Base-by-base conservation (phyloP, 331 rosid genomes). In the Saraca asoca region DNA sequence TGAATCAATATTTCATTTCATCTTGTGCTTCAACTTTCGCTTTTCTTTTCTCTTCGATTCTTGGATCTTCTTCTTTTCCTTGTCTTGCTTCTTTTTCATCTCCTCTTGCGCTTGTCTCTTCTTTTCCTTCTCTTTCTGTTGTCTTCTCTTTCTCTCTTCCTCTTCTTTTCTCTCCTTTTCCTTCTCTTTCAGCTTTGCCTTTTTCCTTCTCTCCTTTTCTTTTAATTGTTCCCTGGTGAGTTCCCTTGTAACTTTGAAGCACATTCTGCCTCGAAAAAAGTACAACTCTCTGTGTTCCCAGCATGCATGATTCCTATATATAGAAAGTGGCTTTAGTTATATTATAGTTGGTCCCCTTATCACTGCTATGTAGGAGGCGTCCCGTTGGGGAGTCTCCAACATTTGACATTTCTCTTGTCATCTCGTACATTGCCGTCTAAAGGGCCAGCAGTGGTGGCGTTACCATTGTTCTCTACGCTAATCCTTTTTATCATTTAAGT, bases 201-300 rank as follows among this genome's bases (percentile, higher is more conserved):
- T 79, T 43, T 42, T 75, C 54, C 54, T 63, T 76, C 42, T 76
- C 48, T 69, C 78, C 7, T 51, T 79, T 79, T 86, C 80, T 67
- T 74, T 80, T 49, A 59, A 24, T 53, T 82, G 90, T 44, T 82
- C 74, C 68, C 60, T 75, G 0, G 72, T 82, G 15, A 72, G 61
- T 41, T 84, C 74, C 75, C 72, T 79, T 35, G 63, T 46, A 50
- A 79, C 19, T 69, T 52, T 75, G 73, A 86, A 78, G 52, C 88
- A 85, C 91, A 81, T 83, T 9, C 63, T 66, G 34, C 20, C 18
- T 7, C n/a, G 10, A 7, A 3, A 17, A 43, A 31, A 16, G 35
- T 61, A 52, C 53, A 44, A 44, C 59, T 35, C 18, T 16, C 10
- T 12, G 16, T 33, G 2, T 12, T 24, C 37, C 33, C 58, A 33